A percentile compares a stretch with the other conserved stretches of the same genome.
Evolutionary conservation across 2,329 filamentous ascomycete species (phyloP).

Genomic region (Berkeleyomyces rouxiae): DNA sequence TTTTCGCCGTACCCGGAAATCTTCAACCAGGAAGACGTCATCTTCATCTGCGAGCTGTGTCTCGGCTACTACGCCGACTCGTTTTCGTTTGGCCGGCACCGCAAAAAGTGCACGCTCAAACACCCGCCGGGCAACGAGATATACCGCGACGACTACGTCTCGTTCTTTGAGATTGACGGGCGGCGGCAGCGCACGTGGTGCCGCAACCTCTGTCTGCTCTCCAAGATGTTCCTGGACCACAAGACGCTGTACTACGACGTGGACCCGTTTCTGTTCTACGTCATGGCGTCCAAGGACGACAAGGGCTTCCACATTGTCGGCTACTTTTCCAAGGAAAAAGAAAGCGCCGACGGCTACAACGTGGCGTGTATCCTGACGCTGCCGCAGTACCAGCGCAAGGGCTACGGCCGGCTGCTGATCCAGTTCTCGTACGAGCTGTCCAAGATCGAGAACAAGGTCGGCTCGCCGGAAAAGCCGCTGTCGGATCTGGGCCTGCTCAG

Average conservation of each 20-base stretch:
- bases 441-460: conserved; percentile 86
- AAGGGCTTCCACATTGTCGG: conserved; percentile 91
- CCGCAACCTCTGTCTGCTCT: conserved; percentile 82
- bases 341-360: conserved; percentile 92
- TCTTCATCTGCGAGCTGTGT: conserved; percentile 97
- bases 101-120: conserved; percentile 73
- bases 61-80: conserved; percentile 75
- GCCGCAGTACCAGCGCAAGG: conserved; percentile 89
- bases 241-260: conserved; percentile 99
- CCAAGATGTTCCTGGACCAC: conserved; percentile 92
- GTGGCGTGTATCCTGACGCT: conserved; percentile 94
- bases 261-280: conserved; percentile 97
- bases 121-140: conserved; percentile 97
- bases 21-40: conserved; percentile 74
- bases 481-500: conserved; percentile 85
- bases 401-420: conserved; percentile 82
- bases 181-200: conserved; percentile 90
- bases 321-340: conserved; percentile 99
- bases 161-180: conserved; percentile 95
- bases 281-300: conserved; percentile 81
- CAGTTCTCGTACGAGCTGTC: conserved; percentile 96
- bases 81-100: conserved; percentile 70
- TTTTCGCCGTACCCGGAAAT: conserved; percentile 91
- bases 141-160: conserved; percentile 84
- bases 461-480: conserved; percentile 89